phyloP scores from a whole-genome alignment of 1,139 yeast genomes.

The Lodderomyces parapsilosis region DNA sequence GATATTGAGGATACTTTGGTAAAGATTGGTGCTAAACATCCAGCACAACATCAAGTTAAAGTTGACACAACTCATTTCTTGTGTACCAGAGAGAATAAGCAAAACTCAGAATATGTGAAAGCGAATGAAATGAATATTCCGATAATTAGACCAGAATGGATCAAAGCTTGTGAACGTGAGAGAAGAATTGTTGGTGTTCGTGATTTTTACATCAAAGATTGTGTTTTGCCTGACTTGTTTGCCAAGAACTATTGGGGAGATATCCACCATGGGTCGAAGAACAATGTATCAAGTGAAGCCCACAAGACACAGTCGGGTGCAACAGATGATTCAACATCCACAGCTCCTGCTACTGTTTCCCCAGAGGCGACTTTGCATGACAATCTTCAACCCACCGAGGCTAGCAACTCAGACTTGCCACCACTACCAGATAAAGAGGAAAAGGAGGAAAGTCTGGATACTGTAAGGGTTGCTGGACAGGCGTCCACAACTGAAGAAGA shows the following conservation, averaged over 20 bases:
- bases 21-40: slow-evolving; percentile 72
- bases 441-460: background rate
- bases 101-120: slow-evolving; percentile 62
- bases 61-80: slow-evolving; percentile 95
- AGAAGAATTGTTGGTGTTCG: slow-evolving; percentile 91
- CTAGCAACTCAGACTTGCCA: slow-evolving; percentile 1
- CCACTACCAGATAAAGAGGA: slow-evolving; percentile 7
- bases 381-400: background rate
- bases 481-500: slow-evolving; percentile 2
- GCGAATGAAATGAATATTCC: slow-evolving; percentile 91
- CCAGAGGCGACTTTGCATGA: background rate
- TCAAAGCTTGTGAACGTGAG: slow-evolving; percentile 89
- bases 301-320: background rate
- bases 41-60: slow-evolving; percentile 67
- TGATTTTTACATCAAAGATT: slow-evolving; percentile 65
- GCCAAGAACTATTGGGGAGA: slow-evolving; percentile 43
- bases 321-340: background rate
- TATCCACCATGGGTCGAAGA: background rate
- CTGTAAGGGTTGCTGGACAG: background rate
- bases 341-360: background rate
- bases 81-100: slow-evolving; percentile 64
- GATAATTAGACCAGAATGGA: slow-evolving; percentile 94
- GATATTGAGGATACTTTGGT: slow-evolving; percentile 66
- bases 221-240: slow-evolving; percentile 47
- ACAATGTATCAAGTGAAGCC: background rate